Evolutionary conservation across 1,139 yeast genomes (phyloP).

Genomic region (Kodamaea arcana): DNA sequence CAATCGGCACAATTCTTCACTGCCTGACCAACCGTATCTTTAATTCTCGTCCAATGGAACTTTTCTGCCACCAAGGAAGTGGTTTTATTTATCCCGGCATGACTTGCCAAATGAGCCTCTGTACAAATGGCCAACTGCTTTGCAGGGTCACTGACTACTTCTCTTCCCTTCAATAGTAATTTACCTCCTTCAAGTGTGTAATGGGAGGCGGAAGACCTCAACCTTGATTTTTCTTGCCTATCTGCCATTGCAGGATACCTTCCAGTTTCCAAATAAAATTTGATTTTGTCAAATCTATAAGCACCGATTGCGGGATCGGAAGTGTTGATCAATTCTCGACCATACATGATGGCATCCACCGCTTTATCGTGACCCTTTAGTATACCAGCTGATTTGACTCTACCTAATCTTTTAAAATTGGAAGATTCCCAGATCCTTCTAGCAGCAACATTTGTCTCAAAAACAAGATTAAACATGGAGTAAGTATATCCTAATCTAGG

Average conservation of each 20-base stretch:
- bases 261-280: conserved; percentile 77
- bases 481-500: conserved; percentile 83
- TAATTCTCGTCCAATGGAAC: conserved; percentile 89
- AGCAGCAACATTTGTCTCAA: conserved; percentile 83
- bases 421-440: conserved; percentile 75
- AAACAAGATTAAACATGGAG: conserved; percentile 78
- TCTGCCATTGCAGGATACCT: conserved; percentile 80
- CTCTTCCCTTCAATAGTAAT: conserved; percentile 72
- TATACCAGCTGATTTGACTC: conserved; percentile 79
- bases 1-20: conserved; percentile 76
- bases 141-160: conserved; percentile 73
- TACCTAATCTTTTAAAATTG: conserved; percentile 73
- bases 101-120: conserved; percentile 64
- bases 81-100: conserved; percentile 89
- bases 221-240: conserved; percentile 77
- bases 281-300: conserved; percentile 71
- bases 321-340: conserved; percentile 47
- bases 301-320: conserved; percentile 52
- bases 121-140: conserved; percentile 73
- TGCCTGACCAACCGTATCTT: conserved; percentile 80
- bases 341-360: conserved; percentile 77
- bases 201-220: conserved; percentile 78
- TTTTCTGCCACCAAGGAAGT: conserved; percentile 73
- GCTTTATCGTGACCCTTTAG: conserved; percentile 79
- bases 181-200: conserved; percentile 70